phyloP scores from a whole-genome alignment of 139 green algal species.

The Closterium sp. region DNA sequence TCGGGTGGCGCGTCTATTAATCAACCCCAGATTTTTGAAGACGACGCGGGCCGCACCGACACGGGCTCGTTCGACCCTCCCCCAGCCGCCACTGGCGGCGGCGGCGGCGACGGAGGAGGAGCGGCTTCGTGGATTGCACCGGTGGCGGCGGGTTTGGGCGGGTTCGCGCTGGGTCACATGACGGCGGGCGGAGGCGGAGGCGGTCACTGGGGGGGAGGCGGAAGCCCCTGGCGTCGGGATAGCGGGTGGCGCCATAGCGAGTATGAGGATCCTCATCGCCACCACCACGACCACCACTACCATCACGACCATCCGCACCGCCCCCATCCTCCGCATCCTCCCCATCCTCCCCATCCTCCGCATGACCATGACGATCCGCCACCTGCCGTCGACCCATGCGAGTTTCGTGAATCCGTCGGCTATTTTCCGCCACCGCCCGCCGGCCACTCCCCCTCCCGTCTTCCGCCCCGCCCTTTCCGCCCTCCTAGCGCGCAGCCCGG shows the following conservation, averaged over 20 bases:
- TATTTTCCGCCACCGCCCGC: background rate
- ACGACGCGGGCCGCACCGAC: background rate
- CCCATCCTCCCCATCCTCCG: background rate
- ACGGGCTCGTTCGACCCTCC: background rate
- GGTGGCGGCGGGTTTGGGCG: background rate
- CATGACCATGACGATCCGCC: background rate
- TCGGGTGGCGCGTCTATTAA: background rate
- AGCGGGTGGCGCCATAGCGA: background rate
- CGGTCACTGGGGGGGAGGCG: background rate
- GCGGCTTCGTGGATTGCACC: background rate
- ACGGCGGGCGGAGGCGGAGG: background rate
- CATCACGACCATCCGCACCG: background rate
- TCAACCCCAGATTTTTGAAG: background rate
- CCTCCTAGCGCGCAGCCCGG: background rate
- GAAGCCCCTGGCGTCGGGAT: background rate
- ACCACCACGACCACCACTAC: background rate
- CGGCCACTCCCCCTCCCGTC: background rate
- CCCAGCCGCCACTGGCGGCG: no score
- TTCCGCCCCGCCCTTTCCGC: background rate
- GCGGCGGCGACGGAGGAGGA: background rate
- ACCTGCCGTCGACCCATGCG: background rate
- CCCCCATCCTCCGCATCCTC: background rate
- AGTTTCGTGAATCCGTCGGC: background rate
- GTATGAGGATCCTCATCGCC: background rate
- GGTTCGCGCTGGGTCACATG: background rate